These are phyloP conservation scores for Karstenula rhodostoma DNA, from an alignment of 2,329 filamentous ascomycete species.

Conservation along the genomic window DNA sequence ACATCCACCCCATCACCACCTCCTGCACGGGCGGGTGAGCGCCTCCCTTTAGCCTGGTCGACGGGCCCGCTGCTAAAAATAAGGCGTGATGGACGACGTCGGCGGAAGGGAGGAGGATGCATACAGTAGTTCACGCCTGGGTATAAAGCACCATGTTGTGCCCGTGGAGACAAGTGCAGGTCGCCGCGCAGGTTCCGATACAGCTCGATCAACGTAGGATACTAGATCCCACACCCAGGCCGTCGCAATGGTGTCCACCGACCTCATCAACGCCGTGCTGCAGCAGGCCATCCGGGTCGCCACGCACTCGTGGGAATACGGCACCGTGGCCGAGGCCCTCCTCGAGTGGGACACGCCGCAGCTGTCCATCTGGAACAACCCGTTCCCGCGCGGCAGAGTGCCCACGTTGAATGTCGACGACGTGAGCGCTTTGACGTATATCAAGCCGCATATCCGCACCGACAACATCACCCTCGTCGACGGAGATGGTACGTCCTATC, in stretches of 20 bases:
- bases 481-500: conserved; percentile 38
- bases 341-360: conserved; percentile 50
- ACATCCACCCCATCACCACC: not conserved
- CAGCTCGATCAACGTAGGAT: no score
- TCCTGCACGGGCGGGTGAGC: conserved; percentile 3
- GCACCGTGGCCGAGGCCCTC: conserved; percentile 52
- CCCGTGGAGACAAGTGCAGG: not conserved
- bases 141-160: conserved; percentile 1
- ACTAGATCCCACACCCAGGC: no score
- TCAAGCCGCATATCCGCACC: conserved; percentile 42
- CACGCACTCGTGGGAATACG: conserved; percentile 54
- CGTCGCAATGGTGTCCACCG: conserved; percentile 65
- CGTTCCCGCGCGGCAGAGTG: conserved; percentile 46
- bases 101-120: not conserved
- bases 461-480: conserved; percentile 42
- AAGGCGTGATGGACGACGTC: not conserved
- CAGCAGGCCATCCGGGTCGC: conserved; percentile 41
- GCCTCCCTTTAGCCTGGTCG: conserved; percentile 7
- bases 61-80: conserved; percentile 11
- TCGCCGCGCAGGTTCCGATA: not conserved
- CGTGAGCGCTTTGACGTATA: conserved; percentile 46
- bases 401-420: conserved; percentile 31
- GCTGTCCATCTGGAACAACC: conserved; percentile 49
- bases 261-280: conserved; percentile 29
- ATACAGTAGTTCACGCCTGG: no score